phyloP scores from a whole-genome alignment of 257 asterid genomes.

The Gynochthodes officinalis region DNA sequence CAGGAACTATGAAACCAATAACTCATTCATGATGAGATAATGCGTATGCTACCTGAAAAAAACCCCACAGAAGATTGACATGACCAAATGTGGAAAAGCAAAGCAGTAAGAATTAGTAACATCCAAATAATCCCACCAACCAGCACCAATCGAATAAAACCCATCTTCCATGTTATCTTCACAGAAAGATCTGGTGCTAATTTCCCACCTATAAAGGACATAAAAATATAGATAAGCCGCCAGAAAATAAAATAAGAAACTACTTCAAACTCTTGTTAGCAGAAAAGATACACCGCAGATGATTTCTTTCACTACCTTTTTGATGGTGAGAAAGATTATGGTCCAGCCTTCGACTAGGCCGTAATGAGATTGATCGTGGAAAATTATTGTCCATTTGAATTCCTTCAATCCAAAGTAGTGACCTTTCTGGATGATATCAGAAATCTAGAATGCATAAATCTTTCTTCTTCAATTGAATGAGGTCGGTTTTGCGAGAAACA shows the following conservation, averaged over 20 bases:
- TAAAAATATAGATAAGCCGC: background rate
- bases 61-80: conserved; percentile 45
- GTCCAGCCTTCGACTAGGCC: conserved; percentile 36
- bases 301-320: conserved; percentile 24
- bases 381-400: conserved; percentile 30
- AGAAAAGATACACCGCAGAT: background rate
- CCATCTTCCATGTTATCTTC: conserved; percentile 46
- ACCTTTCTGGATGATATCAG: too few relatives aligned
- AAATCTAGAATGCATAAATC: too few relatives aligned
- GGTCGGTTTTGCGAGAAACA: background rate
- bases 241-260: background rate
- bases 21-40: background rate
- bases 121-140: conserved; percentile 48
- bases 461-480: background rate
- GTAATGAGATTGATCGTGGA: conserved; percentile 27
- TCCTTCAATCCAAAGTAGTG: background rate
- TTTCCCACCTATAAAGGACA: conserved; percentile 26
- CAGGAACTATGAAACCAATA: background rate
- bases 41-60: conserved; percentile 34
- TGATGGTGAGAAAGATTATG: conserved; percentile 19
- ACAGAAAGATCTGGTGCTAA: conserved; percentile 28
- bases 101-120: conserved; percentile 34
- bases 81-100: conserved; percentile 45
- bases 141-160: conserved; percentile 39
- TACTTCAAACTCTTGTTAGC: background rate